These are phyloP conservation scores for Pichia sp. DNA, from an alignment of 1,139 yeast species.

Conservation along the genomic window DNA sequence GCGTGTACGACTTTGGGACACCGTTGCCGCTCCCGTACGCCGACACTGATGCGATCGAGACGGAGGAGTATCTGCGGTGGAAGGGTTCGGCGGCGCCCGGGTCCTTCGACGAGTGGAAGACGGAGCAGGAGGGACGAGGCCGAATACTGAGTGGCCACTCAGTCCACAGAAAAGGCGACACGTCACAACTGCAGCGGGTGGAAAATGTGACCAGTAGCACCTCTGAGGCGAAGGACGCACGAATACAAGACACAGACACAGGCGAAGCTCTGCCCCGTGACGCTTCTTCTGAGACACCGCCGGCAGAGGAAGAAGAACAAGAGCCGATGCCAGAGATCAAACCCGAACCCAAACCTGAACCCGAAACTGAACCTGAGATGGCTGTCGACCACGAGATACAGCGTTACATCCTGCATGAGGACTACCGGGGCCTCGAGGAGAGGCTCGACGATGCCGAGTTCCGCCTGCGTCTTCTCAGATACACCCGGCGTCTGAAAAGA, in stretches of 20 bases:
- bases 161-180: not conserved
- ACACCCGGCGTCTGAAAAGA: conserved; percentile 1
- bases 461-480: conserved; percentile 5
- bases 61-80: not conserved
- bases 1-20: conserved; percentile 8
- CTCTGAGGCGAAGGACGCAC: not conserved
- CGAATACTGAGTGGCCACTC: not conserved
- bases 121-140: not conserved
- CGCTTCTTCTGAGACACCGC: no score
- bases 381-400: conserved; percentile 1
- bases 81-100: not conserved
- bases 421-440: not conserved
- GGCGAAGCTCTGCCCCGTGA: not conserved
- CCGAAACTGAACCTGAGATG: not conserved
- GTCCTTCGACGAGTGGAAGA: not conserved
- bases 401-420: not conserved
- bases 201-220: not conserved
- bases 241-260: not conserved
- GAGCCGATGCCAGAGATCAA: not conserved
- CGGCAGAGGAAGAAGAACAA: not conserved
- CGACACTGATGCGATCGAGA: not conserved
- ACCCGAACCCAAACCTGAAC: no score
- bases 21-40: conserved; percentile 12
- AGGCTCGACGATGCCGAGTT: conserved; percentile 10
- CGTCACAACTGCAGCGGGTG: not conserved